phyloP scores from a whole-genome alignment of 805 yeast species.

The Candida pseudofarinosa region DNA sequence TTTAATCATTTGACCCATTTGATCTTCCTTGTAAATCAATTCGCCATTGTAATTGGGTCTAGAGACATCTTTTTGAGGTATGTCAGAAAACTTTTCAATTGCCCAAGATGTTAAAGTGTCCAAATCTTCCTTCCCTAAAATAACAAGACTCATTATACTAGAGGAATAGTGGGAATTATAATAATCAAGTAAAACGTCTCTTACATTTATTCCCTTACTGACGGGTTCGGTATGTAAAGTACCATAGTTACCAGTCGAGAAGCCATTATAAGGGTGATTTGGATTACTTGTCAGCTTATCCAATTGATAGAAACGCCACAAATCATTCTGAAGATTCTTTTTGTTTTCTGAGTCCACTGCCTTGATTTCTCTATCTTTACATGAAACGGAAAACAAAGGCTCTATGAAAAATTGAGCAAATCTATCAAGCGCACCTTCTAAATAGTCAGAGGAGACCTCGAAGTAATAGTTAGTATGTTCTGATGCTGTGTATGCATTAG shows the following conservation, averaged over 20 bases:
- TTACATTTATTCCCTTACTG: slow-evolving; percentile 60
- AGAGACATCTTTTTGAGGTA: slow-evolving; percentile 49
- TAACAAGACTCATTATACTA: slow-evolving; percentile 81
- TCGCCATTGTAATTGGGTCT: slow-evolving; percentile 42
- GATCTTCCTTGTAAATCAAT: slow-evolving; percentile 45
- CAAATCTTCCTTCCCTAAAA: slow-evolving; percentile 76
- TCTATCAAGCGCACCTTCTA: slow-evolving; percentile 87
- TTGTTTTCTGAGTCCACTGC: slow-evolving; percentile 97
- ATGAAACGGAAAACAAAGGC: slow-evolving; percentile 68
- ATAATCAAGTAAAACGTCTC: slow-evolving; percentile 76
- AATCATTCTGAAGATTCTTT: slow-evolving; percentile 85
- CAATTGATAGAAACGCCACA: slow-evolving; percentile 84
- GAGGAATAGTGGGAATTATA: slow-evolving; percentile 73
- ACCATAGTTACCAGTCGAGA: slow-evolving; percentile 81
- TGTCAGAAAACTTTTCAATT: slow-evolving; percentile 55
- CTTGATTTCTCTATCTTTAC: slow-evolving; percentile 87
- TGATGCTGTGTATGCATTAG: slow-evolving; percentile 89
- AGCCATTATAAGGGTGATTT: slow-evolving; percentile 78
- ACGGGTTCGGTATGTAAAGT: slow-evolving; percentile 72
- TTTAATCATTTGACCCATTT: slow-evolving; percentile 50
- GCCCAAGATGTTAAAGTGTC: slow-evolving; percentile 73
- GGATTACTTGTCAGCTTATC: slow-evolving; percentile 72
- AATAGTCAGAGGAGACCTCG: slow-evolving; percentile 69
- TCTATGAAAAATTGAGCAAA: slow-evolving; percentile 88
- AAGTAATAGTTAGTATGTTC: slow-evolving; percentile 89